Base-by-base conservation (phyloP, 805 yeast species). In the Sugiyamaella smithiae region DNA sequence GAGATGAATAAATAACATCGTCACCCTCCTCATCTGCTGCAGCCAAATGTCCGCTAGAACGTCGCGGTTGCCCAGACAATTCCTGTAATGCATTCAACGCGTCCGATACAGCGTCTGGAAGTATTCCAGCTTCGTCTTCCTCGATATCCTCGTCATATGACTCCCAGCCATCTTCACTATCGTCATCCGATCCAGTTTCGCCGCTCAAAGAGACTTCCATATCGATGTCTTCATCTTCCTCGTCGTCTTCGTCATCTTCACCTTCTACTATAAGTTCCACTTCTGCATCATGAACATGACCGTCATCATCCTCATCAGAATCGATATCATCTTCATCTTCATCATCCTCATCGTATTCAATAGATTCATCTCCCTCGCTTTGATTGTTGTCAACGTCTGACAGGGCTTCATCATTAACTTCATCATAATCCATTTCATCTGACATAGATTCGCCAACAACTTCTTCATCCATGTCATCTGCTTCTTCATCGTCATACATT, bases 401-500 rank as follows among this genome's bases (percentile, higher is more conserved):
- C 28, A 53, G 45, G 28, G 48, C 59, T 49, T 61, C 61, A 14
- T 55, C 59, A 31, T 51, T 50, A 17, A 56, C 59, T 46, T 59
- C 57, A 45, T 43, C 50, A 42, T 55, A 44, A 36, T 58, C 53
- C 55, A 52, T 45, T 32, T 54, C 59, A 12, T 47, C 55, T n/a
- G 49, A 45, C 46, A 31, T 45, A n/a, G 35, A 24, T 20, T 38
- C 43, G 9, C 49, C 52, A 49, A 66, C 52, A 57, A 66, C 53
- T 62, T 61, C 25, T 17, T 52, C 55, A 16, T 70, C 72, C 4
- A 72, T 81, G 22, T 74, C 78, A 22, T 72, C 75, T 35, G 74
- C 81, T 20, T 71, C 78, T n/a, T 72, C 79, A 6, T 77, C 82
- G 9, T 78, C 84, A 28, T 81, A 85, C 54, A 80, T 84, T 29